These are phyloP conservation scores for Diplogelasinospora grovesii DNA, from an alignment of 495 filamentous ascomycete species.

Conservation along the genomic window DNA sequence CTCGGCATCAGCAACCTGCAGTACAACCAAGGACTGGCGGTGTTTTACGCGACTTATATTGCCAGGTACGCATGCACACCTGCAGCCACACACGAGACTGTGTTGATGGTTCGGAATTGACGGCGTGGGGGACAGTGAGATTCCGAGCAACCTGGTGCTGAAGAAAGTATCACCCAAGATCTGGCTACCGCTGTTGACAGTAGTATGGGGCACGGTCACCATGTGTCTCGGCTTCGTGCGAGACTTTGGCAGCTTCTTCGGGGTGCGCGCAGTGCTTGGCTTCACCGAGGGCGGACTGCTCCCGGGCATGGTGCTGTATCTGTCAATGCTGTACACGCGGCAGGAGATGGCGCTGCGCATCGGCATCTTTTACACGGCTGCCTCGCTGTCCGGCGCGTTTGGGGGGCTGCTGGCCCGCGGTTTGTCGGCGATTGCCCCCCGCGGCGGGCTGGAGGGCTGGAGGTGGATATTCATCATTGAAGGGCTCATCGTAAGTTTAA, in stretches of 20 bases:
- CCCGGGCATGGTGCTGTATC: conserved; percentile 45
- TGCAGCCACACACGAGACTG: too few species aligned
- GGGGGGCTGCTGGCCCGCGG: conserved; percentile 42
- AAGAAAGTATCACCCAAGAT: conserved; percentile 61
- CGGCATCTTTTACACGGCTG: conserved; percentile 48
- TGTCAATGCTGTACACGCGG: conserved; percentile 41
- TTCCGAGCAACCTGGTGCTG: conserved; percentile 76
- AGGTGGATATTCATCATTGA: conserved; percentile 49
- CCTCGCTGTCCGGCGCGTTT: conserved; percentile 51
- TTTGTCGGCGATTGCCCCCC: conserved; percentile 31
- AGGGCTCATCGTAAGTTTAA: conserved; percentile 39
- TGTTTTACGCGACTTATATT: conserved; percentile 54
- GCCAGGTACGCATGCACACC: conserved; percentile 18
- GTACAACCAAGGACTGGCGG: conserved; percentile 58
- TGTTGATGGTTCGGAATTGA: too few species aligned
- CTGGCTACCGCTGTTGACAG: conserved; percentile 51
- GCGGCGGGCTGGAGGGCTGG: conserved; percentile 38
- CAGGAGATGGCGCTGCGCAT: conserved; percentile 47
- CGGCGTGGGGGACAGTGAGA: conserved; percentile 47
- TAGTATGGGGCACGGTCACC: conserved; percentile 48
- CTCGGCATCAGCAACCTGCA: conserved; percentile 57
- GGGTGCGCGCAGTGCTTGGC: conserved; percentile 72
- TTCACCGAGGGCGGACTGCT: conserved; percentile 45
- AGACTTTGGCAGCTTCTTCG: conserved; percentile 67
- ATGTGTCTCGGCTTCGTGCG: conserved; percentile 71